These are phyloP conservation scores for Meyerozyma guilliermondii DNA, from an alignment of 1,139 yeast species.

Conservation along the genomic window DNA sequence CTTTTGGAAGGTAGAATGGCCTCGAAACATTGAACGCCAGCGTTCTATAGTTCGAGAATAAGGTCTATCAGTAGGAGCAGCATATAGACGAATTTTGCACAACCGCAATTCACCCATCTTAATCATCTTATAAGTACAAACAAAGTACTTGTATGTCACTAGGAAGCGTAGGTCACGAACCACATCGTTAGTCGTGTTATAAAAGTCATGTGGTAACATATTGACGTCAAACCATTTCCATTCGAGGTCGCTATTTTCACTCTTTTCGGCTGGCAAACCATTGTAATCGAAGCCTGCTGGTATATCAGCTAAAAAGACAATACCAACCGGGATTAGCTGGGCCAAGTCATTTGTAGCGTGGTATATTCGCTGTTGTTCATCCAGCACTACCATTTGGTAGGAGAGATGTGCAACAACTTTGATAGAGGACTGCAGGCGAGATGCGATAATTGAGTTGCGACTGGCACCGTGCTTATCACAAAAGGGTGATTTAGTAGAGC, in stretches of 20 bases:
- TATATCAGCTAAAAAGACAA: slow-evolving; percentile 33
- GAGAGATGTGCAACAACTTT: not conserved
- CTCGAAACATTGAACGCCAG: slow-evolving; percentile 24
- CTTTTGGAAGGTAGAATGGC: slow-evolving; percentile 11
- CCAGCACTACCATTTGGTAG: not conserved
- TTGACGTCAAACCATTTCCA: slow-evolving; percentile 55
- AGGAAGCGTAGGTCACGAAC: slow-evolving; percentile 37
- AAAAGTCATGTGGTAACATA: slow-evolving; percentile 1
- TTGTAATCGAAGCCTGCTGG: slow-evolving; percentile 27
- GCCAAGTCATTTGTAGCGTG: slow-evolving; percentile 31
- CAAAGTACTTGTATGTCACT: slow-evolving; percentile 29
- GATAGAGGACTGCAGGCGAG: not conserved
- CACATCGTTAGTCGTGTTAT: slow-evolving; percentile 6
- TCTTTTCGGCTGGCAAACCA: slow-evolving; percentile 8
- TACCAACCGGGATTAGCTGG: slow-evolving; percentile 44
- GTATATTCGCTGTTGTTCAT: not conserved
- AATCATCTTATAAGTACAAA: slow-evolving; percentile 39
- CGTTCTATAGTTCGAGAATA: slow-evolving; percentile 28
- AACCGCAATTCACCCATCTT: slow-evolving; percentile 7
- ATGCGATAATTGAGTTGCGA: not conserved
- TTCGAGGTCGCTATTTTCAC: slow-evolving; percentile 5
- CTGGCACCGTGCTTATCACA: not conserved
- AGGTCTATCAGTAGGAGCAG: slow-evolving; percentile 41
- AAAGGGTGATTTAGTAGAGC: no score
- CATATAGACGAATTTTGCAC: slow-evolving; percentile 43